These are phyloP conservation scores for Pleurotus ostreatus DNA, from an alignment of 768 basidiomycete species.

Conservation along the genomic window DNA sequence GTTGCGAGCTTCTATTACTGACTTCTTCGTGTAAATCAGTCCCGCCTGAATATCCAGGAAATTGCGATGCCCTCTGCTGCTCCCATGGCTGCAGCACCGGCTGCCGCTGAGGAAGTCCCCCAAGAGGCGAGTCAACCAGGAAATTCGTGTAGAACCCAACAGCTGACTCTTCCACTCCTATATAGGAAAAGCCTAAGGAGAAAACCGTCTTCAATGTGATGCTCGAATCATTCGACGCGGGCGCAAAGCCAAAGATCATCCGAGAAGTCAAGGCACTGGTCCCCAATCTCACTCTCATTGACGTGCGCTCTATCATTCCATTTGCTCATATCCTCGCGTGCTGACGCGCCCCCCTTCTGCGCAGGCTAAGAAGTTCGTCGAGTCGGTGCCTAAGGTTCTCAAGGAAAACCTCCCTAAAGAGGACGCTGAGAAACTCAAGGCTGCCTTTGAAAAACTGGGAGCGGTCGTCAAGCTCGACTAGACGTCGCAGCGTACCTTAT, in stretches of 20 bases:
- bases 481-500: slow-evolving; percentile 4
- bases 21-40: slow-evolving; percentile 35
- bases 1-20: neutral
- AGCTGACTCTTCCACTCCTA: neutral
- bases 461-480: slow-evolving; percentile 85
- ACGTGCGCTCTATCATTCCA: slow-evolving; percentile 52
- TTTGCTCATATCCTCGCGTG: neutral
- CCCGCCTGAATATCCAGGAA: slow-evolving; percentile 94
- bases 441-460: slow-evolving; percentile 85
- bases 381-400: slow-evolving; percentile 86
- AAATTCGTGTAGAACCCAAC: neutral
- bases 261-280: slow-evolving; percentile 95
- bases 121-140: slow-evolving; percentile 47
- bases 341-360: too few species aligned
- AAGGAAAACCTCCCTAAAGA: slow-evolving; percentile 97
- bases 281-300: slow-evolving; percentile 94
- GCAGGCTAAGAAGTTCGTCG: slow-evolving; percentile 99
- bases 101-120: slow-evolving; percentile 58
- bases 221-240: slow-evolving; percentile 90
- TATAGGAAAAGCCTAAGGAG: slow-evolving; percentile 93
- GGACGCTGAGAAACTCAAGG: slow-evolving; percentile 94
- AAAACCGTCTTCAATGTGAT: slow-evolving; percentile 97
- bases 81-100: slow-evolving; percentile 50
- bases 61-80: slow-evolving; percentile 86
- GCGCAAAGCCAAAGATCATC: slow-evolving; percentile 94